A percentile compares a stretch with the other conserved stretches of the same genome.
Conservation (phyloP, 805 yeast genomes). For the Candida silvicultrix region DNA sequence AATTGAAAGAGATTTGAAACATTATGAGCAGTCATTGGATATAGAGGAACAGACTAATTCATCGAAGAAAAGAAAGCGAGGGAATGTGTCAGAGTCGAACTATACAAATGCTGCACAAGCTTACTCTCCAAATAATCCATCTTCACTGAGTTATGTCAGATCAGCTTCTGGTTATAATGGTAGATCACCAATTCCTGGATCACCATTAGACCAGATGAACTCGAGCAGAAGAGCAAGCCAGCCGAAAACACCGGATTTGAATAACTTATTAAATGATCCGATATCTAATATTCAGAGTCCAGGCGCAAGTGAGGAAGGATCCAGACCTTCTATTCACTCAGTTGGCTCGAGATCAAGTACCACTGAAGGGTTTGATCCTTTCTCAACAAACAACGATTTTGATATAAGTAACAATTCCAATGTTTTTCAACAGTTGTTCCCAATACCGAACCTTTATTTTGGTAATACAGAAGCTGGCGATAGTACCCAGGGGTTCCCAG, state of each 20-base stretch:
- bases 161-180: not conserved
- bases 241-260: not conserved
- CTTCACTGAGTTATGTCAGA: not conserved
- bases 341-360: not conserved
- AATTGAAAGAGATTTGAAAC: conserved; percentile 7
- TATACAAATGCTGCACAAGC: not conserved
- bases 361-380: not conserved
- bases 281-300: not conserved
- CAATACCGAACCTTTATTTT: not conserved
- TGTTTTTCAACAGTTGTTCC: not conserved
- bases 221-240: not conserved
- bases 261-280: not conserved
- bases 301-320: not conserved
- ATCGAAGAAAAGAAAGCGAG: not conserved
- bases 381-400: not conserved
- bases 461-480: not conserved
- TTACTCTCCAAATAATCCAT: not conserved
- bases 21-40: not conserved
- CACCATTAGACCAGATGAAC: not conserved
- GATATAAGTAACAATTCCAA: not conserved
- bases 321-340: too few relatives aligned
- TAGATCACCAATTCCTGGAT: not conserved
- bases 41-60: not conserved
- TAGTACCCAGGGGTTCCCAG: not conserved
- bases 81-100: not conserved